A percentile compares a stretch with the other conserved stretches of the same genome.
Evolutionary conservation across 2,329 filamentous ascomycete species (phyloP).

Genomic region (Dryadomyces quercivorus): DNA sequence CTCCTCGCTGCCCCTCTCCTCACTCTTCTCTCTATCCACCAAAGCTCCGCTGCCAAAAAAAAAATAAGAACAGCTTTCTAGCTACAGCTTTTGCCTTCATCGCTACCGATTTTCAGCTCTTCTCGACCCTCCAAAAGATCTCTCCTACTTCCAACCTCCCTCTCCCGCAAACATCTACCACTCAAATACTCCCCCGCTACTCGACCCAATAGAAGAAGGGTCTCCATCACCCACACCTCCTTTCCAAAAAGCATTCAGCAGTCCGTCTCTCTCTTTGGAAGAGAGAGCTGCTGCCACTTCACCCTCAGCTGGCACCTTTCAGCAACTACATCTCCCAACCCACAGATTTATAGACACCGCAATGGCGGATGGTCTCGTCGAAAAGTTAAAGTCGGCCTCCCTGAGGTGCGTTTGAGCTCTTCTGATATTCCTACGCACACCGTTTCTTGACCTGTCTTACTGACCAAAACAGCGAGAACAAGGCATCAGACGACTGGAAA

Average conservation of each 20-base stretch:
- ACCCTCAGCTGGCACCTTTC: neutral
- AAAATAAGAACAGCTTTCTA: neutral
- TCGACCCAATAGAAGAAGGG: neutral
- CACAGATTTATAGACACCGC: constrained; percentile 9
- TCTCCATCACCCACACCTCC: neutral
- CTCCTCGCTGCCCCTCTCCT: neutral
- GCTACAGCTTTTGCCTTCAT: neutral
- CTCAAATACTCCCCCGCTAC: neutral
- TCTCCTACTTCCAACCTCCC: neutral
- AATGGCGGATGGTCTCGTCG: constrained; percentile 36
- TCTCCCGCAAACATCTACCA: neutral
- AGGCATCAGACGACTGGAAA: constrained; percentile 58
- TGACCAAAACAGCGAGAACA: constrained; percentile 29
- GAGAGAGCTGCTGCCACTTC: neutral
- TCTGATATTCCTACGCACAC: neutral
- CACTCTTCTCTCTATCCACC: neutral
- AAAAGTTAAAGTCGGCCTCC: constrained; percentile 40
- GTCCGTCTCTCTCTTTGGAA: neutral
- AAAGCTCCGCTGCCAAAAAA: neutral
- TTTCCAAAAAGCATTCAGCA: neutral
- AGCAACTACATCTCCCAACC: neutral
- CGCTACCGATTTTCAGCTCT: neutral
- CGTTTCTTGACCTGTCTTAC: neutral
- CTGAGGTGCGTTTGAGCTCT: constrained; percentile 22
- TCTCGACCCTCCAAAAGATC: neutral